Conservation (phyloP, 371 early-diverging fungal genomes). For the Neoconidiobolus thromboides region DNA sequence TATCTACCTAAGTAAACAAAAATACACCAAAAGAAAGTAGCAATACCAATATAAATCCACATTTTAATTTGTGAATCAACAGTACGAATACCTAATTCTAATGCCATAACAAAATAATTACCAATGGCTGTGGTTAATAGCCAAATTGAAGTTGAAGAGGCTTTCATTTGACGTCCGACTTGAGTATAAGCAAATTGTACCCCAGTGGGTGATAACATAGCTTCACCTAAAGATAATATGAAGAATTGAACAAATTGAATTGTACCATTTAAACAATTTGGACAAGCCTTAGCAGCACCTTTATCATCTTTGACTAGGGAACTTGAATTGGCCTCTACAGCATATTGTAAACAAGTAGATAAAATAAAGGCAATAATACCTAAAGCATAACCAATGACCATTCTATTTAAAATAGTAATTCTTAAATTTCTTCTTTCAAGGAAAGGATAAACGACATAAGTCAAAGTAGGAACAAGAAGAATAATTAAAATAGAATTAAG, state of each 20-base stretch:
- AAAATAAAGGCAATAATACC: conserved; percentile 1
- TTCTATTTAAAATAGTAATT: not conserved
- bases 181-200: conserved; percentile 19
- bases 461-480: not conserved
- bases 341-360: not conserved
- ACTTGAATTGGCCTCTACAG: not conserved
- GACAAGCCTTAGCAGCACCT: conserved; percentile 7
- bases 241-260: conserved; percentile 32
- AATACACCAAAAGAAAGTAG: not conserved
- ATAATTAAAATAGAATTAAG: not conserved
- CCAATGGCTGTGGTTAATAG: conserved; percentile 16
- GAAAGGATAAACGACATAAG: conserved; percentile 5
- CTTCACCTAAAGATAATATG: conserved; percentile 31
- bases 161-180: conserved; percentile 7
- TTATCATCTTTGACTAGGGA: not conserved
- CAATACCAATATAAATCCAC: conserved; percentile 2
- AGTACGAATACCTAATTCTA: not conserved
- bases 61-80: not conserved
- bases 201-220: conserved; percentile 31
- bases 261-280: conserved; percentile 11
- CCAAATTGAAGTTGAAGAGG: conserved; percentile 18
- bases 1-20: not conserved
- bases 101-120: not conserved
- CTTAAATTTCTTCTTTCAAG: not conserved
- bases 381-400: not conserved